Base-by-base conservation (phyloP, 768 basidiomycete genomes). In the Rhodosporidiobolus odoratus region DNA sequence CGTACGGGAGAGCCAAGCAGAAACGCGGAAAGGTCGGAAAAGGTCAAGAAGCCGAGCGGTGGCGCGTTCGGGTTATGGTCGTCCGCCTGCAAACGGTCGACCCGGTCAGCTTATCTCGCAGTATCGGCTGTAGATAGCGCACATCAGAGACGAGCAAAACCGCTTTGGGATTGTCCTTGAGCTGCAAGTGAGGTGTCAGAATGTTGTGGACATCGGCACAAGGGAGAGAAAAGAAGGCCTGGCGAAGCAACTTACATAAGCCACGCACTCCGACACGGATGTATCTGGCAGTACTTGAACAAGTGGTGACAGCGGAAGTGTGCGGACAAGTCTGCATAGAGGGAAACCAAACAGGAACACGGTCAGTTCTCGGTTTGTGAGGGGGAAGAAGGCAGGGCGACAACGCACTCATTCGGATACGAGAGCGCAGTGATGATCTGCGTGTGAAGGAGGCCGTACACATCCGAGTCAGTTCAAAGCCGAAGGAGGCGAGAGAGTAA, bases 181-280 rank as follows among this genome's bases (percentile, higher is more conserved):
- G 52, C 50, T 63, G 45, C 40, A 32, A 10, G 32, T 48, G 25
- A 27, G 8, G 48, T 25, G 23, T 50, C 13, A 43, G 21, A 43
- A 43, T 8, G 48, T n/a, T 8, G 12, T 23, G 23, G 23, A 50
- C 41, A n/a, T 17, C 4, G 45, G 21, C 15, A n/a, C 21, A 15
- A 35, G 23, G 5, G 30, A 32, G 30, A 34, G 40, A 45, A 45
- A 58, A 50, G 48, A 50, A 23, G 12, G 48, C 15, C n/a, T 17
- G 19, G 13, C 19, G 21, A 27, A 45, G 40, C n/a, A 27, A 38
- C 63, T 52, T n/a, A 70, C 63, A 19, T 48, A 70, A 15, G 63
- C 27, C 15, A 65, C 0, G 32, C 63, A 61, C 13, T 70, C 69
- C 1, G 21, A 2, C 0, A 65, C 13, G 1, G 64, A 17, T 9